A percentile compares a stretch with the other conserved stretches of the same genome.
Evolutionary conservation across 2,329 filamentous ascomycete species (phyloP).

Genomic region (Elsinoe perseae): DNA sequence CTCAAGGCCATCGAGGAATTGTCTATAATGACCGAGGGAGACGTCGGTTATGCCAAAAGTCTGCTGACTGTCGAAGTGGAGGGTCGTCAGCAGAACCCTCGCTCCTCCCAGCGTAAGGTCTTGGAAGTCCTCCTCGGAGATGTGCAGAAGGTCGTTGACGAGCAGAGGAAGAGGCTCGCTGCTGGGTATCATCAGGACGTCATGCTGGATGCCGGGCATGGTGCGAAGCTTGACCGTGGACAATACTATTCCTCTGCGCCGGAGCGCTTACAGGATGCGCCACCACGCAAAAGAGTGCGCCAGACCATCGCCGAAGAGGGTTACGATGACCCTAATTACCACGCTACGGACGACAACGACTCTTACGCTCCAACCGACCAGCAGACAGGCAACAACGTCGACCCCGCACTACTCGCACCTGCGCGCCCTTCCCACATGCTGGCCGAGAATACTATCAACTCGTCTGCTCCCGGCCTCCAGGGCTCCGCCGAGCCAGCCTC

Average conservation of each 20-base stretch:
- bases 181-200: slow-evolving; percentile 3
- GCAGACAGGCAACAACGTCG: not conserved
- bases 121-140: slow-evolving; percentile 18
- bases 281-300: not conserved
- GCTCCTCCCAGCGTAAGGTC: slow-evolving; percentile 19
- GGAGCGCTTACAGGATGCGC: not conserved
- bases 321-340: not conserved
- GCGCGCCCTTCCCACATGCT: not conserved
- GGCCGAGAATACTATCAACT: not conserved
- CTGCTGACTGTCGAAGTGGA: slow-evolving; percentile 17
- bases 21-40: slow-evolving; percentile 18
- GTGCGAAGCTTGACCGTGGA: not conserved
- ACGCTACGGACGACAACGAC: not conserved
- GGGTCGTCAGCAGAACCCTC: slow-evolving; percentile 15
- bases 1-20: slow-evolving; percentile 19
- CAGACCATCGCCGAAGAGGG: not conserved
- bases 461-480: not conserved
- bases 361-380: not conserved
- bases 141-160: slow-evolving; percentile 17
- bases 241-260: not conserved
- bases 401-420: not conserved
- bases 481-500: not conserved
- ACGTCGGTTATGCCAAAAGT: slow-evolving; percentile 15
- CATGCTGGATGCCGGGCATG: not conserved
- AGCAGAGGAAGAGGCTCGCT: slow-evolving; percentile 15